Conservation (phyloP, 2,329 filamentous ascomycete genomes). For the Fusarium globosum region DNA sequence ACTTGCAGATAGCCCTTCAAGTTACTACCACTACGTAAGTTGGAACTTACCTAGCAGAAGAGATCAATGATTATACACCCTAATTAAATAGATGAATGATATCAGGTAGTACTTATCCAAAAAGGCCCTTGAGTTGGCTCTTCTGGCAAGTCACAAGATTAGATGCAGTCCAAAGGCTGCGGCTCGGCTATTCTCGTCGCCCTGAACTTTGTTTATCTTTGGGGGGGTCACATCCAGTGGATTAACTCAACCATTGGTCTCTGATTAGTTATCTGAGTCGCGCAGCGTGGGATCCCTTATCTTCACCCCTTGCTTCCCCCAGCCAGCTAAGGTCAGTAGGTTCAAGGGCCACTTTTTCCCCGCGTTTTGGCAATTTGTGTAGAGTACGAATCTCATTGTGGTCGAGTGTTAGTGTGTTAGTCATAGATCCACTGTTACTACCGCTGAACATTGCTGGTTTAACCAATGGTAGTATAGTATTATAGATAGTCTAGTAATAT, state of each 20-base stretch:
- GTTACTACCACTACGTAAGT: too few species aligned
- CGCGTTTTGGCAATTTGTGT: neutral
- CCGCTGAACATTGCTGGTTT: fast-evolving
- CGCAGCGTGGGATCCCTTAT: neutral
- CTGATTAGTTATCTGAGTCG: neutral
- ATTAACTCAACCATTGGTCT: neutral
- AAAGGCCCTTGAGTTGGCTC: neutral
- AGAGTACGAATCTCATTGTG: neutral
- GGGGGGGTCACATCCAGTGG: neutral
- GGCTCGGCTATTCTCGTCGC: neutral
- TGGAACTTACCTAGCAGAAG: neutral
- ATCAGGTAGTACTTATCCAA: neutral
- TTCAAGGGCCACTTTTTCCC: neutral
- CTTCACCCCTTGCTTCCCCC: neutral
- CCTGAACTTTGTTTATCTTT: neutral
- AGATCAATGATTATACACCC: neutral
- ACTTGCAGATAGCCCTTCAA: neutral
- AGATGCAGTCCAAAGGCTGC: neutral
- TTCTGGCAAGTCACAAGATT: neutral
- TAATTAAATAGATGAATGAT: neutral
- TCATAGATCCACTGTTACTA: neutral
- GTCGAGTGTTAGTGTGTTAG: neutral
- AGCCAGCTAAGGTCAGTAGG: neutral
- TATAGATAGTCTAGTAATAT: neutral
- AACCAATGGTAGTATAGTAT: neutral